Conservation (phyloP, 179 eudicot species). For the Sideroxylon spinosum region DNA sequence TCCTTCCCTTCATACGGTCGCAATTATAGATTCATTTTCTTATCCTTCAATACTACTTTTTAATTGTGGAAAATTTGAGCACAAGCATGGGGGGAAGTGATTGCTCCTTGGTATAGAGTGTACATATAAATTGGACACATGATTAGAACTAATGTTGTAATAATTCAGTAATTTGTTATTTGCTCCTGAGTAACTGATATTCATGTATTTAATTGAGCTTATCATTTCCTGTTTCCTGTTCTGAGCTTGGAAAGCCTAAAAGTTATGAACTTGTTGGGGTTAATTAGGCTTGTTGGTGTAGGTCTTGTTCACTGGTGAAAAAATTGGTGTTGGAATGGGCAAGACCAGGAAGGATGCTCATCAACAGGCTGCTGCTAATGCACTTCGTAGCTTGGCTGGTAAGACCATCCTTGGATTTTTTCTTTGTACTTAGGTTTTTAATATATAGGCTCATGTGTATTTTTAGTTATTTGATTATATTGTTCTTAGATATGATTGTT, state of each 20-base stretch:
- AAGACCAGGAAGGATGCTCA: slow-evolving; percentile 96
- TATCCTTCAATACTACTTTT: neutral
- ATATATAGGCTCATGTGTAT: neutral
- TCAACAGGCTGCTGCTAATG: slow-evolving; percentile 92
- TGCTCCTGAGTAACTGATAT: neutral
- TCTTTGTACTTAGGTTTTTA: neutral
- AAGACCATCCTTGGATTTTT: slow-evolving; percentile 11
- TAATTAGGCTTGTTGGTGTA: slow-evolving; percentile 27
- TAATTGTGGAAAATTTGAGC: neutral
- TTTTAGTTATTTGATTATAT: slow-evolving; percentile 4
- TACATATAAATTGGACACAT: too few relatives aligned
- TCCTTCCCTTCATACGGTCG: neutral
- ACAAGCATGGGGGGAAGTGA: neutral
- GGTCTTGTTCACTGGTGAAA: slow-evolving; percentile 93
- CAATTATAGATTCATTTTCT: neutral
- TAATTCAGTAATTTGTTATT: too few relatives aligned
- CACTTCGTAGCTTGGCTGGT: slow-evolving; percentile 88
- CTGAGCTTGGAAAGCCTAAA: neutral
- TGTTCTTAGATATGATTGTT: neutral
- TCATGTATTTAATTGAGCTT: neutral
- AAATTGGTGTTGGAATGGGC: slow-evolving; percentile 88
- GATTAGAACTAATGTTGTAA: neutral
- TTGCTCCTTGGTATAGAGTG: neutral
- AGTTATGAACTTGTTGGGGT: slow-evolving; percentile 3
- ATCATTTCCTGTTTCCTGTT: neutral